Conservation (phyloP, 2,329 filamentous ascomycete genomes). For the Diaporthe citrichinensis region DNA sequence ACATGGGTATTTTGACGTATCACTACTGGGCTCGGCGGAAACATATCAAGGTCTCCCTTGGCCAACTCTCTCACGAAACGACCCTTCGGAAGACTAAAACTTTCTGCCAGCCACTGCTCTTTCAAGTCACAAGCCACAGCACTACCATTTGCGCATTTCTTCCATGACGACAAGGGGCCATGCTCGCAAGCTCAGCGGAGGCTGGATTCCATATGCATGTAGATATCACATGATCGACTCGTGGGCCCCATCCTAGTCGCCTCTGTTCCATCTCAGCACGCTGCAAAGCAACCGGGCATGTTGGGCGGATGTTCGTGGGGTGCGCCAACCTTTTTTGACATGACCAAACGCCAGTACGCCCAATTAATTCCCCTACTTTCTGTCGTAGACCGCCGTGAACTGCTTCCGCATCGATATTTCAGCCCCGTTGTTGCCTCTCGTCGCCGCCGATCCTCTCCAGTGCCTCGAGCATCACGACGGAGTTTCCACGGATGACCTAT, state of each 20-base stretch:
- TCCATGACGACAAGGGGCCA: background rate
- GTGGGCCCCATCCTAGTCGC: conserved; percentile 3
- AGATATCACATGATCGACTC: conserved; percentile 21
- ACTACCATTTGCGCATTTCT: background rate
- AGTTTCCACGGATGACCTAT: conserved; percentile 96
- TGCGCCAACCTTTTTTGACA: conserved; percentile 32
- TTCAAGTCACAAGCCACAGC: background rate
- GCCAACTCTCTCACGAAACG: too few relatives aligned
- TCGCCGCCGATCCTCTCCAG: conserved; percentile 77
- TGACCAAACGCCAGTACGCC: conserved; percentile 37
- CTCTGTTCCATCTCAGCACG: conserved; percentile 35
- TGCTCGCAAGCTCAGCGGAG: background rate
- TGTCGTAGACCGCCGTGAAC: background rate
- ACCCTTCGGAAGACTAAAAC: background rate
- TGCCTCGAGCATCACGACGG: conserved; percentile 97
- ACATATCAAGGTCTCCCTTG: background rate
- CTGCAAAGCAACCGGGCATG: background rate
- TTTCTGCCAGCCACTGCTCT: background rate
- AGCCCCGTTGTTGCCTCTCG: conserved; percentile 58
- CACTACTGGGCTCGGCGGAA: background rate
- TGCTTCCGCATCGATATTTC: background rate
- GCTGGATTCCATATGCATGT: background rate
- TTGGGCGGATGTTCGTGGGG: conserved; percentile 30
- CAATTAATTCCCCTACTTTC: conserved; percentile 1
- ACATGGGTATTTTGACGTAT: background rate